These are phyloP conservation scores for Lagenidium sp. DNA, from an alignment of 352 stramenopile species.

Conservation along the genomic window DNA sequence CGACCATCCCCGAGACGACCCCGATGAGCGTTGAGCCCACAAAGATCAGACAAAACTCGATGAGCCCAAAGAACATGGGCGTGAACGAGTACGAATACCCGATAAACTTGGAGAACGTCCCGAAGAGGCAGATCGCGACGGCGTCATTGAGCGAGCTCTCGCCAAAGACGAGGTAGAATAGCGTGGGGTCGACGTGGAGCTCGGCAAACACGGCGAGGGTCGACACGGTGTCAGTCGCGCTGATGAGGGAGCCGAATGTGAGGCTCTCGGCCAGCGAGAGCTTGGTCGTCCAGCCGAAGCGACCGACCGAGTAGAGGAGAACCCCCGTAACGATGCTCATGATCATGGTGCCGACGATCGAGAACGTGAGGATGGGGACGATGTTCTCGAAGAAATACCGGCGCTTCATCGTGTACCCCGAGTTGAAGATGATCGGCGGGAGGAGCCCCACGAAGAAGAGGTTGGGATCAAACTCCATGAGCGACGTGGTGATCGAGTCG, in stretches of 20 bases:
- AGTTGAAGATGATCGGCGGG: constrained; percentile 95
- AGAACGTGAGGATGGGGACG: constrained; percentile 83
- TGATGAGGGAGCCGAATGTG: constrained; percentile 90
- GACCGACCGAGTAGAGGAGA: constrained; percentile 58
- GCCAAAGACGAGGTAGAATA: constrained; percentile 95
- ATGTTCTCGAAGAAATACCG: constrained; percentile 92
- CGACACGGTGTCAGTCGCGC: constrained; percentile 90
- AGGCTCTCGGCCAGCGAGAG: constrained; percentile 85
- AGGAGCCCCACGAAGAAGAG: constrained; percentile 92
- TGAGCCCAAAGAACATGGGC: constrained; percentile 64
- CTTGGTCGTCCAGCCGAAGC: constrained; percentile 54
- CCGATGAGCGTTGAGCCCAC: constrained; percentile 85
- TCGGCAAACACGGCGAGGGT: constrained; percentile 90
- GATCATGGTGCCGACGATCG: constrained; percentile 85
- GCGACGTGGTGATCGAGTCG: constrained; percentile 52
- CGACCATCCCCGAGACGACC: constrained; percentile 71
- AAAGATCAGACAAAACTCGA: constrained; percentile 90
- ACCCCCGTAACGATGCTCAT: constrained; percentile 83
- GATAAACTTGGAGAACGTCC: constrained; percentile 90
- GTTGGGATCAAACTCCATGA: constrained; percentile 87
- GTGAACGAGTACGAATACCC: constrained; percentile 76
- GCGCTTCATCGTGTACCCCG: constrained; percentile 87
- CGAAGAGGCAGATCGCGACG: constrained; percentile 91
- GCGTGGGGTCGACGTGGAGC: constrained; percentile 80
- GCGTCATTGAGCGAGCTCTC: constrained; percentile 94